Conservation (phyloP, 331 rosid genomes). For the Pyracantha coccinea region DNA sequence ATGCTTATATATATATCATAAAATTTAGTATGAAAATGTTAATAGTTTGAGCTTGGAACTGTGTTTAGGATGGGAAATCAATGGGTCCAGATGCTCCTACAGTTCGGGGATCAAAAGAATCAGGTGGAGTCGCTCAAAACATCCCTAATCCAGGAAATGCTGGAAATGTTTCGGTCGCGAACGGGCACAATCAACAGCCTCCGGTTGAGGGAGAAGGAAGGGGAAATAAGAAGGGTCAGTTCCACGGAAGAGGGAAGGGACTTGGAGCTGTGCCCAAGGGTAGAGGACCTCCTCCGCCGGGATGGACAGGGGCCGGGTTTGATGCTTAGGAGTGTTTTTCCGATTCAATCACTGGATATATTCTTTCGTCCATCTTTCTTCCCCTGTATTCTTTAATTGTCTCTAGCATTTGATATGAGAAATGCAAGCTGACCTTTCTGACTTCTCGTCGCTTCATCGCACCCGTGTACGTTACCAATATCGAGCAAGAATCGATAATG, state of each 20-base stretch:
- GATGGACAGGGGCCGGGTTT: conserved; percentile 94
- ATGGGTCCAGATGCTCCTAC: conserved; percentile 34
- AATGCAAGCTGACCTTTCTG: conserved; percentile 11
- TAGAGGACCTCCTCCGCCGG: conserved; percentile 57
- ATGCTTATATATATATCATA: neutral
- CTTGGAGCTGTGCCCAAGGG: conserved; percentile 73
- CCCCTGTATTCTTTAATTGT: conserved; percentile 4
- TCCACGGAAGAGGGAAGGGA: conserved; percentile 77
- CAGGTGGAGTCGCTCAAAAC: conserved; percentile 27
- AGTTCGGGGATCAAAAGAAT: conserved; percentile 35
- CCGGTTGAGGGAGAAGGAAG: conserved; percentile 58
- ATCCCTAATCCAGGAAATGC: conserved; percentile 33
- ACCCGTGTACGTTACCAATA: neutral
- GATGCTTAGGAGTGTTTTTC: conserved; percentile 38
- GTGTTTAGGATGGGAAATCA: conserved; percentile 47
- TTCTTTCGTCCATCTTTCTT: conserved; percentile 13
- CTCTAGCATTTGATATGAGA: conserved; percentile 11
- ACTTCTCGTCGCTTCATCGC: conserved; percentile 12
- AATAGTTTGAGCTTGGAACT: conserved; percentile 18
- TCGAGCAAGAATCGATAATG: conserved; percentile 4
- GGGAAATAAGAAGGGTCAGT: conserved; percentile 56
- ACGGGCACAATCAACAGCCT: conserved; percentile 43
- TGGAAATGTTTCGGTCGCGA: conserved; percentile 29
- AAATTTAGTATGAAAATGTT: neutral
- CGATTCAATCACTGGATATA: conserved; percentile 10